phyloP scores from a whole-genome alignment of 495 filamentous ascomycete species.

The Chaetomium fimeti region DNA sequence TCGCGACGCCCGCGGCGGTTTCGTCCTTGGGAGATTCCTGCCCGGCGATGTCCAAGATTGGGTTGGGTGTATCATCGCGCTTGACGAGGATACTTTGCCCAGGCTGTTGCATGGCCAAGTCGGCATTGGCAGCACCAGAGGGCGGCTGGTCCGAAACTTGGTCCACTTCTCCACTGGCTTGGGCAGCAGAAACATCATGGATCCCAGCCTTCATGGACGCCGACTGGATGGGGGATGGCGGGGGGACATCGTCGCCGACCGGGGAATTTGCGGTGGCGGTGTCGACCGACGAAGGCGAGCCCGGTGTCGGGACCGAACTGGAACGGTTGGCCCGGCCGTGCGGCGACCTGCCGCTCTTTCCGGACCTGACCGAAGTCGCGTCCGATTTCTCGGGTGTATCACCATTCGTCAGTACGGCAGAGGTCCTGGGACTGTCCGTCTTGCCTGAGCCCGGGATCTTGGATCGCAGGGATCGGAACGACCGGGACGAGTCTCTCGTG shows the following conservation, averaged over 20 bases:
- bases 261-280: conserved; percentile 34
- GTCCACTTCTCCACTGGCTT: conserved; percentile 87
- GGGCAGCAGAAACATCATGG: conserved; percentile 74
- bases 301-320: conserved; percentile 45
- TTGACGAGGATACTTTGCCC: conserved; percentile 81
- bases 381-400: conserved; percentile 71
- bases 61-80: conserved; percentile 61
- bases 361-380: conserved; percentile 67
- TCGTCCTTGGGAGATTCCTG: conserved; percentile 44
- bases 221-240: conserved; percentile 86
- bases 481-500: conserved; percentile 90
- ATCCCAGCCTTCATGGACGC: conserved; percentile 66
- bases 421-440: conserved; percentile 78
- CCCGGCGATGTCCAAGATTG: conserved; percentile 41
- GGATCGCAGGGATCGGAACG: conserved; percentile 70
- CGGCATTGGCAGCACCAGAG: conserved; percentile 54
- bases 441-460: conserved; percentile 59
- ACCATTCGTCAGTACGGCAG: conserved; percentile 60
- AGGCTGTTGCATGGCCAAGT: conserved; percentile 52
- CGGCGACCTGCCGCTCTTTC: conserved; percentile 54
- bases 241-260: conserved; percentile 63
- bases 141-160: conserved; percentile 93
- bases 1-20: conserved; percentile 50
- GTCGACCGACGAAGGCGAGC: conserved; percentile 43
- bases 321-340: conserved; percentile 41